Conservation (phyloP, 495 filamentous ascomycete species). For the Margaritispora aquatica region DNA sequence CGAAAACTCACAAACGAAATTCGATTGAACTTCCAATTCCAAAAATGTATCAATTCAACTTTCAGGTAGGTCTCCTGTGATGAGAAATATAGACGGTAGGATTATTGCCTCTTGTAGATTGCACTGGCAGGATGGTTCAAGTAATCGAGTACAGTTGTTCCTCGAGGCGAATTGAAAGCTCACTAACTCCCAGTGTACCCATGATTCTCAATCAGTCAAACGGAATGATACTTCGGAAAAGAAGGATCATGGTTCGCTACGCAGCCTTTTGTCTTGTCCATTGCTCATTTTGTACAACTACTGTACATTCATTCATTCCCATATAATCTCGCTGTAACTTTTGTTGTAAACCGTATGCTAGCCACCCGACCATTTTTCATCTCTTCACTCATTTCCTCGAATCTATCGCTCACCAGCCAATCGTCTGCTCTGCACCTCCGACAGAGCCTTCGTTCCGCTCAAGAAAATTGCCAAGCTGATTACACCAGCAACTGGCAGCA, state of each 20-base stretch:
- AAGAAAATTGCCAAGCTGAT: constrained; percentile 69
- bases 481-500: constrained; percentile 63
- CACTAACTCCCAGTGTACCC: no score
- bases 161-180: no score
- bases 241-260: background rate
- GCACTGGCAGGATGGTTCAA: no score
- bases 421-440: constrained; percentile 84
- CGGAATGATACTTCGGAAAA: background rate
- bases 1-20: no score
- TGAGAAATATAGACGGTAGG: no score
- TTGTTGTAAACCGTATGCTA: background rate
- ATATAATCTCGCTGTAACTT: constrained; percentile 4
- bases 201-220: background rate
- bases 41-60: no score
- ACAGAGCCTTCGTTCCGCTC: constrained; percentile 85
- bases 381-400: background rate
- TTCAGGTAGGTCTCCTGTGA: no score
- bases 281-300: constrained; percentile 7
- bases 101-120: no score
- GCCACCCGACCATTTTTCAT: no score
- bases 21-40: no score
- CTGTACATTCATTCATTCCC: background rate
- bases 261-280: background rate
- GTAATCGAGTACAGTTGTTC: no score
- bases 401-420: constrained; percentile 70